These are phyloP conservation scores for Solanum arcanum DNA, from an alignment of 257 asterid species.

Conservation along the genomic window DNA sequence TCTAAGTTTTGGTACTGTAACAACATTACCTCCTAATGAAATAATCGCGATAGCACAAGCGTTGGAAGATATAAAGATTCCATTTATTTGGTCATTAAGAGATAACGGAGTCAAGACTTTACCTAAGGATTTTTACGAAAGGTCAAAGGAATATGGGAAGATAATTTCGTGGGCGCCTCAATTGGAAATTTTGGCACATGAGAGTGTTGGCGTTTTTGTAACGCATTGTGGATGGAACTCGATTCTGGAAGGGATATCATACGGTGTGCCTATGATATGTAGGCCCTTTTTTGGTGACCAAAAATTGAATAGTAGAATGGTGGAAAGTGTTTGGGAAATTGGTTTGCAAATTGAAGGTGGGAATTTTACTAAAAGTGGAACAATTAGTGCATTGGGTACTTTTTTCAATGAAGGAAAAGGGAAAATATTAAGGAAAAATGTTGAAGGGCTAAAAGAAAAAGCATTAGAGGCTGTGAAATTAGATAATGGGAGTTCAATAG, in stretches of 20 bases:
- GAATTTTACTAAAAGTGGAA: slow-evolving; percentile 15
- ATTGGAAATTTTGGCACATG: slow-evolving; percentile 24
- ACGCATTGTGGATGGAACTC: slow-evolving; percentile 90
- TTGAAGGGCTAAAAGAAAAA: slow-evolving; percentile 10
- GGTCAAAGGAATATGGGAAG: slow-evolving; percentile 29
- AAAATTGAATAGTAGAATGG: slow-evolving; percentile 40
- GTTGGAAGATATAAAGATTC: slow-evolving; percentile 27
- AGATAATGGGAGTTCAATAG: slow-evolving; percentile 30
- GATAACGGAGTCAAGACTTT: slow-evolving; percentile 14
- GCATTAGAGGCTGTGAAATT: slow-evolving; percentile 22
- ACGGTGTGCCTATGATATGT: slow-evolving; percentile 56
- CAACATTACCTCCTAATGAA: slow-evolving; percentile 38
- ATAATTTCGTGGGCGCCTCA: slow-evolving; percentile 70
- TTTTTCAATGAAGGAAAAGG: slow-evolving; percentile 15
- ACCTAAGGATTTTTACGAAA: slow-evolving; percentile 41
- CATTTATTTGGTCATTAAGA: slow-evolving; percentile 59
- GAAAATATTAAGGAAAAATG: slow-evolving; percentile 20
- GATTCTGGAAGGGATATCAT: slow-evolving; percentile 34
- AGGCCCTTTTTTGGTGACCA: slow-evolving; percentile 73
- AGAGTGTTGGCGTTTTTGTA: slow-evolving; percentile 34
- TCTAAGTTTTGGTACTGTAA: slow-evolving; percentile 60
- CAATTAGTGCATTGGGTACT: slow-evolving; percentile 12
- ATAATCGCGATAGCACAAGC: slow-evolving; percentile 43
- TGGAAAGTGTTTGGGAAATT: slow-evolving; percentile 39
- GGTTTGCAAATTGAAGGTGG: slow-evolving; percentile 35